These are phyloP conservation scores for Ophiostoma sp. DNA, from an alignment of 2,329 filamentous ascomycete species.

Conservation along the genomic window DNA sequence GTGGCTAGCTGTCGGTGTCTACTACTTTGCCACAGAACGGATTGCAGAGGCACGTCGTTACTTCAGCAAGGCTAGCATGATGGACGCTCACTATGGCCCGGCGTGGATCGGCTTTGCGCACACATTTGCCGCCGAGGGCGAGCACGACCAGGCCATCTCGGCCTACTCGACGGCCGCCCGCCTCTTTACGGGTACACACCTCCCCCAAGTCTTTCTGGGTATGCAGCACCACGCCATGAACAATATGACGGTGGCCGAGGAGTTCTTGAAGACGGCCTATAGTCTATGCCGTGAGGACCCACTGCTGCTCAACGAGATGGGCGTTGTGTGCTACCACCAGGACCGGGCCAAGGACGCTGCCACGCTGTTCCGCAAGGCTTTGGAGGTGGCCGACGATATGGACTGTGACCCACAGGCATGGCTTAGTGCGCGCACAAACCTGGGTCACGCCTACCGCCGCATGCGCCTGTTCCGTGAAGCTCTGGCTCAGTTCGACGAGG, in stretches of 20 bases:
- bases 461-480: slow-evolving; percentile 68
- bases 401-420: slow-evolving; percentile 80
- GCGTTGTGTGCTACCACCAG: slow-evolving; percentile 93
- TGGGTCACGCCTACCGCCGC: slow-evolving; percentile 83
- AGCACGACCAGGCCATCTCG: slow-evolving; percentile 97
- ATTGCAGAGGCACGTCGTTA: slow-evolving; percentile 92
- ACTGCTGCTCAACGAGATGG: slow-evolving; percentile 90
- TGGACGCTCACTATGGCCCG: slow-evolving; percentile 95
- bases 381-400: slow-evolving; percentile 76
- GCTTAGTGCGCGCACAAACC: slow-evolving; percentile 81
- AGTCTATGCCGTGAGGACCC: slow-evolving; percentile 81
- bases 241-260: slow-evolving; percentile 89
- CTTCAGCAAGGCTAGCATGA: slow-evolving; percentile 95
- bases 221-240: slow-evolving; percentile 98
- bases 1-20: slow-evolving; percentile 92
- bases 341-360: slow-evolving; percentile 74
- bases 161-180: slow-evolving; percentile 95
- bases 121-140: slow-evolving; percentile 94
- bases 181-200: slow-evolving; percentile 93
- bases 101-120: slow-evolving; percentile 99
- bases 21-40: slow-evolving; percentile 86
- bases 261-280: slow-evolving; percentile 91
- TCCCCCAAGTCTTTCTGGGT: slow-evolving; percentile 91
- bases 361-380: slow-evolving; percentile 73
- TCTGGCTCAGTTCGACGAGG: slow-evolving; percentile 80